Conservation (phyloP, 1,139 yeast species). For the Suzukiozyma palmioleophila region DNA sequence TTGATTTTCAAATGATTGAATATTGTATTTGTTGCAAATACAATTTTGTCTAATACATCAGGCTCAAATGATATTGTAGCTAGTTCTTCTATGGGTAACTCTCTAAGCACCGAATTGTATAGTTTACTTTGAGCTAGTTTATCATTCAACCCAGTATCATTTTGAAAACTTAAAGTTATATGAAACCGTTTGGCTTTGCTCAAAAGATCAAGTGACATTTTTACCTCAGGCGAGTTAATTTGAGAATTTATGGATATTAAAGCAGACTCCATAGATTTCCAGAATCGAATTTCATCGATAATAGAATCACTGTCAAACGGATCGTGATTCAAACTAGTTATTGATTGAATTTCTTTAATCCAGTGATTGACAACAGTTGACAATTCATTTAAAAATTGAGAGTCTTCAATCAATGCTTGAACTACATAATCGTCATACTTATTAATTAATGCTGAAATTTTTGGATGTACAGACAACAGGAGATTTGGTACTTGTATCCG, state of each 20-base stretch:
- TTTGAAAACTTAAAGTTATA: conserved; percentile 65
- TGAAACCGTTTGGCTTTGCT: conserved; percentile 75
- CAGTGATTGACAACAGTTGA: conserved; percentile 69
- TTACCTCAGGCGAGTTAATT: conserved; percentile 45
- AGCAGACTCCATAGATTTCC: conserved; percentile 72
- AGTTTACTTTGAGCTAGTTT: conserved; percentile 48
- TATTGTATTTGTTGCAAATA: conserved; percentile 39
- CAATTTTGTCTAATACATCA: conserved; percentile 35
- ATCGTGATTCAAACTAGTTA: conserved; percentile 50
- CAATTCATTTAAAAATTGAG: conserved; percentile 54
- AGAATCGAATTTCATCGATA: conserved; percentile 69
- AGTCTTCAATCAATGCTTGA: conserved; percentile 37
- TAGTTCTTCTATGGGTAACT: conserved; percentile 65
- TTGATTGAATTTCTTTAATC: conserved; percentile 59
- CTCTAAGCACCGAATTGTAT: conserved; percentile 62
- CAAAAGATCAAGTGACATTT: conserved; percentile 57
- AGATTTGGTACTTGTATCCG: conserved; percentile 68
- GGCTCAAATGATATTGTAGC: conserved; percentile 37
- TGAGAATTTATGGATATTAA: conserved; percentile 57
- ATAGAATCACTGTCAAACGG: conserved; percentile 56
- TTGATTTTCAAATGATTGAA: conserved; percentile 59
- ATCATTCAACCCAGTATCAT: conserved; percentile 67
- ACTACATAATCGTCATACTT: conserved; percentile 20
- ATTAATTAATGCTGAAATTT: conserved; percentile 29
- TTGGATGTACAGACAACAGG: conserved; percentile 48